Evolutionary conservation across 441 rosid species (phyloP).

Genomic region (Breynia disticha): DNA sequence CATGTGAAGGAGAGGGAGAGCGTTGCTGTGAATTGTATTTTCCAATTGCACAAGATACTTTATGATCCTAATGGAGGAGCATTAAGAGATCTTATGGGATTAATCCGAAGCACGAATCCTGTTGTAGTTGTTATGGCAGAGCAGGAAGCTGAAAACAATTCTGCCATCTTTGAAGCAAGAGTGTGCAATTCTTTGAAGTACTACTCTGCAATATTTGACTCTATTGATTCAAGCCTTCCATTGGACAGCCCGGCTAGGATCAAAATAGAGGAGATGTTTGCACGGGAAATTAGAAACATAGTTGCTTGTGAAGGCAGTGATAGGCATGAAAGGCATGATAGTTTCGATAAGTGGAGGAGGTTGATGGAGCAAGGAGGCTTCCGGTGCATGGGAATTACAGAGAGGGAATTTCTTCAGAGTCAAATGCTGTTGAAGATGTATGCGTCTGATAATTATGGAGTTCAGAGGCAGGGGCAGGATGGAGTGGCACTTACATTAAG

Average conservation of each 20-base stretch:
- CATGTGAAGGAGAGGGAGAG: conserved; percentile 84
- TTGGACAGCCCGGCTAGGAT: conserved; percentile 56
- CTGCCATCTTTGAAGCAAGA: conserved; percentile 40
- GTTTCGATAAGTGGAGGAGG: conserved; percentile 59
- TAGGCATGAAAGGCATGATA: conserved; percentile 69
- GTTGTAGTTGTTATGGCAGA: conserved; percentile 52
- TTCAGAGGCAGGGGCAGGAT: conserved; percentile 35
- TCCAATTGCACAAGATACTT: conserved; percentile 82
- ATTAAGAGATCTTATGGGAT: conserved; percentile 63
- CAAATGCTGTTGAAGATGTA: conserved; percentile 84
- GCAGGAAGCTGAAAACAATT: conserved; percentile 71
- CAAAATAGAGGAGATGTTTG: conserved; percentile 83
- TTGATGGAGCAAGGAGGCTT: conserved; percentile 78
- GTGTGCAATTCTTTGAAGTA: conserved; percentile 61
- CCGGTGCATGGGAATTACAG: conserved; percentile 42
- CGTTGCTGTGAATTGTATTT: conserved; percentile 68
- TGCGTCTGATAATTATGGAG: conserved; percentile 33
- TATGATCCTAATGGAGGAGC: conserved; percentile 57
- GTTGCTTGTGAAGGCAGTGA: conserved; percentile 90
- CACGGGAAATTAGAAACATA: conserved; percentile 65
- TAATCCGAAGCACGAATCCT: conserved; percentile 76
- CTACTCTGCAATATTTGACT: conserved; percentile 75
- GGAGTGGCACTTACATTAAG: conserved; percentile 53
- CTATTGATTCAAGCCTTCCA: conserved; percentile 50
- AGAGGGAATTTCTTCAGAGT: conserved; percentile 76